Conservation (phyloP, 1,139 yeast species). For the Wickerhamiella infanticola region DNA sequence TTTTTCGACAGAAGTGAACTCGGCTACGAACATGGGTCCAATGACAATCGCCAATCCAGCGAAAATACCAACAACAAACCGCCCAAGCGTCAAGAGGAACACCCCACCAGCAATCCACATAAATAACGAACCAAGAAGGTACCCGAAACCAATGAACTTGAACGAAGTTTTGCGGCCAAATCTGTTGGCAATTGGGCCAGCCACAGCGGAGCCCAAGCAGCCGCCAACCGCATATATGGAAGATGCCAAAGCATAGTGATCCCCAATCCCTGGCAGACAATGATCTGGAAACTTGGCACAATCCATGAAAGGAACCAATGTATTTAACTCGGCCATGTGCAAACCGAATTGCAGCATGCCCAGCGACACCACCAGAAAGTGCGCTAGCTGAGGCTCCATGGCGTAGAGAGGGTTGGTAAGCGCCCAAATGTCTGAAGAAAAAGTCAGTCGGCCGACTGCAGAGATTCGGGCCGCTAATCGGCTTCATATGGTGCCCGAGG, state of each 20-base stretch:
- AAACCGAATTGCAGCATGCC: slow-evolving; percentile 62
- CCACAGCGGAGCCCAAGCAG: slow-evolving; percentile 54
- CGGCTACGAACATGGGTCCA: slow-evolving; percentile 67
- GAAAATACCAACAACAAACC: slow-evolving; percentile 66
- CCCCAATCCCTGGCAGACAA: slow-evolving; percentile 48
- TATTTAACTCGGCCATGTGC: slow-evolving; percentile 79
- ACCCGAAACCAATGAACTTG: slow-evolving; percentile 39
- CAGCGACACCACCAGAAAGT: background rate
- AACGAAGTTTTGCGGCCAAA: slow-evolving; percentile 51
- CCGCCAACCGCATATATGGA: slow-evolving; percentile 83
- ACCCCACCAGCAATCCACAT: slow-evolving; percentile 39
- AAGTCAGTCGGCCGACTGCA: background rate
- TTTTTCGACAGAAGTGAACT: slow-evolving; percentile 50
- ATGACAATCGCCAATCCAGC: slow-evolving; percentile 82
- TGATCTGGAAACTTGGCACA: slow-evolving; percentile 20
- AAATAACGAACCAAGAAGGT: slow-evolving; percentile 50
- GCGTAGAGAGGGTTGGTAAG: too few species aligned
- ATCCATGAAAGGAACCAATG: slow-evolving; percentile 41
- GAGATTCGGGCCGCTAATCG: background rate
- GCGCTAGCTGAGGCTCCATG: too few species aligned
- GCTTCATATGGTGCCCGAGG: slow-evolving; percentile 4
- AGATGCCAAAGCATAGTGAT: slow-evolving; percentile 66
- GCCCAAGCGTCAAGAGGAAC: slow-evolving; percentile 39
- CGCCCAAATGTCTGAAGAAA: too few species aligned
- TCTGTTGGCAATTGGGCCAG: slow-evolving; percentile 53